Evolutionary conservation across 768 basidiomycete species (phyloP), one percentile per base, ranked within the genome.

Genomic region (Sarcodon sp.): DNA sequence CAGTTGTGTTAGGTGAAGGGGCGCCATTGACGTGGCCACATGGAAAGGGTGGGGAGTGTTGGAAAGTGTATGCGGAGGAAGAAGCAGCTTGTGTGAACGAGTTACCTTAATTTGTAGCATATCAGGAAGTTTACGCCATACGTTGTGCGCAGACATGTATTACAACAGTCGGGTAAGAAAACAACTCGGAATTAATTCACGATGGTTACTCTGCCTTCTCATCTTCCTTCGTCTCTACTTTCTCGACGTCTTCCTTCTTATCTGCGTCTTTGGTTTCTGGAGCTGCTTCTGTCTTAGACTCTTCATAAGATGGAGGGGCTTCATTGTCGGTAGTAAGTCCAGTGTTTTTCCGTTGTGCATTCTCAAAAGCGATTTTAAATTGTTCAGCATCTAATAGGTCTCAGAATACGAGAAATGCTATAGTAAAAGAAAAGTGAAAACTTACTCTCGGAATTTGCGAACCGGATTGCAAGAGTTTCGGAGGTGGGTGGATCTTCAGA

Each of bases 391-490:
- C 83, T 87, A 54, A 4, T 36, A 46, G 46, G 7, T 32, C 11
- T 8, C 11, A 11, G 33, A 13, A 45, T 32, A 37, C 35, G 43
- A 47, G 8, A 2, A 45, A 35, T 5, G 16, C 11, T 1, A 47
- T 32, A 51, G 39, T 16, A 45, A 35, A 2, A 44, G 21, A 34
- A 41, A 33, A n/a, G 33, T 13, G 35, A 3, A 32, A 6, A 67
- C 90, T 67, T 55, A 94, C 93, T 90, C 13, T 98, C 93, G 49
- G 89, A 70, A 69, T 96, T 99, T 54, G 90, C 94, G 58, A 99
- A 98, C 48, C 96, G 87, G 62, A 99, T 96, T 45, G 96, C 96
- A 52, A 99, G 81, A 21, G 96, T 99, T 69, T 98, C 96, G 16
- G 92, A 64, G 41, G 89, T 85, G 18, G 94, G 79, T 43, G 87